Evolutionary conservation across 2,329 filamentous ascomycete species (phyloP).

Genomic region (Pyricularia sp.): DNA sequence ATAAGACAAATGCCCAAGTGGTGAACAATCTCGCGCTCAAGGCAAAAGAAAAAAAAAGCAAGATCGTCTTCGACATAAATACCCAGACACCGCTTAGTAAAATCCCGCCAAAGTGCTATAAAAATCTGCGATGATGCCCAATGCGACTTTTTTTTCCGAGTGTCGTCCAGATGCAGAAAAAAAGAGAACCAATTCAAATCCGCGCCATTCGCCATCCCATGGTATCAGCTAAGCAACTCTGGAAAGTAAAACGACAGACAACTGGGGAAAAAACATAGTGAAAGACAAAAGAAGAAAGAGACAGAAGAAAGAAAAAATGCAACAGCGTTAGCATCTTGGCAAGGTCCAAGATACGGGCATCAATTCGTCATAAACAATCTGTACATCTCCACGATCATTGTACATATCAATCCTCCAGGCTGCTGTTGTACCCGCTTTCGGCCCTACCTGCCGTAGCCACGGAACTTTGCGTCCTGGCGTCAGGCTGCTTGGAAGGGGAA

Average conservation of each 20-base stretch:
- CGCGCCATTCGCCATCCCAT: background rate
- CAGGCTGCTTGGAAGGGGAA: background rate
- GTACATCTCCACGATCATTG: background rate
- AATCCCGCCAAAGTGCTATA: background rate
- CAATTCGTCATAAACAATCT: background rate
- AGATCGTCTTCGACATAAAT: background rate
- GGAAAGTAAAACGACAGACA: background rate
- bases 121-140: background rate
- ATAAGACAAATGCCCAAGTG: background rate
- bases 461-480: slow-evolving; percentile 22
- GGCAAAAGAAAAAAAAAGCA: too few relatives aligned
- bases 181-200: background rate
- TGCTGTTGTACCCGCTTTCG: slow-evolving; percentile 28
- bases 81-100: background rate
- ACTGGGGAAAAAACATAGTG: background rate
- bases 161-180: background rate
- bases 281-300: background rate
- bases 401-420: slow-evolving; percentile 18
- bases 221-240: background rate
- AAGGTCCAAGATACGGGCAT: background rate
- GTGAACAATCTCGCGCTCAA: background rate
- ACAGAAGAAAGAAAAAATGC: background rate
- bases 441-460: slow-evolving; percentile 29
- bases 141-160: background rate
- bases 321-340: background rate